Percentiles rank a stretch among this genome's conserved stretches.
phyloP scores from a whole-genome alignment of 371 early-diverging fungal species.

The Haplosporangium sp. region DNA sequence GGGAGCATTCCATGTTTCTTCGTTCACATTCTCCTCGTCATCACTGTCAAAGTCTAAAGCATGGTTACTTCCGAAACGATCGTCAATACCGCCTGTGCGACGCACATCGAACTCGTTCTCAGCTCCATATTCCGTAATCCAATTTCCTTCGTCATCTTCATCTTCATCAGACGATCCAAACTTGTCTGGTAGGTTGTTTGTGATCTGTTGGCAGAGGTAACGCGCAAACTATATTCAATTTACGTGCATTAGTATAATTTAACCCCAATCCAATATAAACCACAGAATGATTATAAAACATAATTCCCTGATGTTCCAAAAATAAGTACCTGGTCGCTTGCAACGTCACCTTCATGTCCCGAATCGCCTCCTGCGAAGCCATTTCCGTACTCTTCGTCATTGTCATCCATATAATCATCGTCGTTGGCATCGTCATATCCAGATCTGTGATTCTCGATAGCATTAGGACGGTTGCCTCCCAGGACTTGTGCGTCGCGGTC shows the following conservation, averaged over 20 bases:
- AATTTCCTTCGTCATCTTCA: conserved; percentile 67
- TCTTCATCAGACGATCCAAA: conserved; percentile 67
- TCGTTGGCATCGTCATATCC: conserved; percentile 50
- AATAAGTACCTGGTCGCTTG: conserved; percentile 62
- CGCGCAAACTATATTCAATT: conserved; percentile 67
- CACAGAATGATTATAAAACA: neutral
- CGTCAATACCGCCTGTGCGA: conserved; percentile 19
- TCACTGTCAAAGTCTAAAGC: conserved; percentile 43
- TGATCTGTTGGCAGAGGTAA: conserved; percentile 74
- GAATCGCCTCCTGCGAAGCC: conserved; percentile 55
- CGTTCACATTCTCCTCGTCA: conserved; percentile 49
- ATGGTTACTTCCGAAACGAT: conserved; percentile 22
- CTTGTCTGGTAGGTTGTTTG: conserved; percentile 71
- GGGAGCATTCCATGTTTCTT: conserved; percentile 47
- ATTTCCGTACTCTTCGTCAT: conserved; percentile 60
- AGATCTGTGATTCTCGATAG: conserved; percentile 47
- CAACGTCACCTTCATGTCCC: conserved; percentile 62
- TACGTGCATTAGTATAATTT: neutral
- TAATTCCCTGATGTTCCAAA: neutral
- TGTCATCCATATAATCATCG: conserved; percentile 60
- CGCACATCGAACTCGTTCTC: conserved; percentile 42
- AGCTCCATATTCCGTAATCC: conserved; percentile 50
- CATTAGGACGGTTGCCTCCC: conserved; percentile 85
- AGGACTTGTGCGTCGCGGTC: conserved; percentile 91
- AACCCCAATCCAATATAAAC: neutral